A percentile compares a stretch with the other conserved stretches of the same genome.
Conservation (phyloP, 495 filamentous ascomycete genomes). For the Astrothelium subdiscretum region DNA sequence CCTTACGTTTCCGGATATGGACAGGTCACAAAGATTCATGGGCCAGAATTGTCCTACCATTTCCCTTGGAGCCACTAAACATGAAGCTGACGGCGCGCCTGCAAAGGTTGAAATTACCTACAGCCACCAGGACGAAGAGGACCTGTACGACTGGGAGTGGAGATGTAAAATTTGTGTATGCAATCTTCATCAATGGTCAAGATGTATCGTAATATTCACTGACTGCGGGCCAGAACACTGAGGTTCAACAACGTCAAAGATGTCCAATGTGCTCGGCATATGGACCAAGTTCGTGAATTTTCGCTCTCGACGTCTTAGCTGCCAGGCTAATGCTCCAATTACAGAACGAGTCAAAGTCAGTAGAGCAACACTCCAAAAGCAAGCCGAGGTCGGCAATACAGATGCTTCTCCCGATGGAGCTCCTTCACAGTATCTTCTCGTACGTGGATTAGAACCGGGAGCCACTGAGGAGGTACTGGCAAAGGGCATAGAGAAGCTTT, state of each 20-base stretch:
- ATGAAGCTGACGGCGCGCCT: not conserved
- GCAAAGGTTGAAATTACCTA: not conserved
- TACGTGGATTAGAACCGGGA: slow-evolving; percentile 61
- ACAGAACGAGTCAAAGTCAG: slow-evolving; percentile 35
- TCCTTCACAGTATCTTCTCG: slow-evolving; percentile 70
- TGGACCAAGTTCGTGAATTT: not conserved
- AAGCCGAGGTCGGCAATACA: slow-evolving; percentile 46
- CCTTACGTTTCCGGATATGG: slow-evolving; percentile 49
- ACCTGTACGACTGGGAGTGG: too few relatives aligned
- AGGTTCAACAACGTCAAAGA: too few relatives aligned
- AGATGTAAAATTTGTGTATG: too few relatives aligned
- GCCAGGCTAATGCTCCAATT: not conserved
- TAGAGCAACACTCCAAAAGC: slow-evolving; percentile 22
- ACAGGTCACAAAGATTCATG: slow-evolving; percentile 52
- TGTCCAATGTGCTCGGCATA: not conserved
- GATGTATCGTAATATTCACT: too few relatives aligned
- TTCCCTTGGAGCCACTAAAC: slow-evolving; percentile 37
- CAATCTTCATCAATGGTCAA: too few relatives aligned
- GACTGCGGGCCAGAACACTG: too few relatives aligned
- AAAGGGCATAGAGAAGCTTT: slow-evolving; percentile 69
- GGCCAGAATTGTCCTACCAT: slow-evolving; percentile 54
- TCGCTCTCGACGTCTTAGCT: not conserved
- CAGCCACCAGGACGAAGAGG: not conserved
- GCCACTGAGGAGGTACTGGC: slow-evolving; percentile 70
- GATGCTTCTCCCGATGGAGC: slow-evolving; percentile 65